Evolutionary conservation across 2,329 filamentous ascomycete species (phyloP).

Genomic region (Microthyrium microscopicum): DNA sequence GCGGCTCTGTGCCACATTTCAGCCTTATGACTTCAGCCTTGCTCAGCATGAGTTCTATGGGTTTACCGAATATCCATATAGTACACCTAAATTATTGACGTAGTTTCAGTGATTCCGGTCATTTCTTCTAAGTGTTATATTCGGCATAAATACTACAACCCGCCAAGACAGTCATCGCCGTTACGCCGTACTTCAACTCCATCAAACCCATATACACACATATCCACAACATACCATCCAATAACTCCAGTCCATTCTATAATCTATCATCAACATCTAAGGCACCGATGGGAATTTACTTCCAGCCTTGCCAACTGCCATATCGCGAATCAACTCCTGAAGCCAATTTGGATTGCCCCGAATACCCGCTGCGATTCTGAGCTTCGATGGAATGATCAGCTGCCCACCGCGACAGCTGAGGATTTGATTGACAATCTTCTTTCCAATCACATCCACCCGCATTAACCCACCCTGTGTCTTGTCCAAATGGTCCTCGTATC

Average conservation of each 20-base stretch:
- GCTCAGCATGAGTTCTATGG: too few species aligned
- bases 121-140: too few species aligned
- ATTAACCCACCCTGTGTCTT: conserved; percentile 13
- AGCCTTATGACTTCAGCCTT: too few species aligned
- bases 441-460: conserved; percentile 25
- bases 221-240: not conserved
- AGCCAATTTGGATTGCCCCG: conserved; percentile 32
- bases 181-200: too few species aligned
- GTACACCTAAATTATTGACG: too few species aligned
- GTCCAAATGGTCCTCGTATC: conserved; percentile 7
- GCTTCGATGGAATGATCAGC: conserved; percentile 26
- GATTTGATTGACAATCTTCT: conserved; percentile 34
- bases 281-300: conserved; percentile 4
- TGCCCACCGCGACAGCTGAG: conserved; percentile 33
- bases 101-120: too few species aligned
- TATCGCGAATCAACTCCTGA: conserved; percentile 22
- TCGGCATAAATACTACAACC: too few species aligned
- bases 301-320: conserved; percentile 3
- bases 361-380: conserved; percentile 16
- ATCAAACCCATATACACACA: too few species aligned
- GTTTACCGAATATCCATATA: too few species aligned
- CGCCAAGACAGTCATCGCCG: too few species aligned
- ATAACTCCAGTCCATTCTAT: not conserved
- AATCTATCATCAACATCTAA: too few species aligned
- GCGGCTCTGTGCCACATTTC: too few species aligned